Base-by-base conservation (phyloP, 176 grass and related monocot genomes). In the Musa acuminata region DNA sequence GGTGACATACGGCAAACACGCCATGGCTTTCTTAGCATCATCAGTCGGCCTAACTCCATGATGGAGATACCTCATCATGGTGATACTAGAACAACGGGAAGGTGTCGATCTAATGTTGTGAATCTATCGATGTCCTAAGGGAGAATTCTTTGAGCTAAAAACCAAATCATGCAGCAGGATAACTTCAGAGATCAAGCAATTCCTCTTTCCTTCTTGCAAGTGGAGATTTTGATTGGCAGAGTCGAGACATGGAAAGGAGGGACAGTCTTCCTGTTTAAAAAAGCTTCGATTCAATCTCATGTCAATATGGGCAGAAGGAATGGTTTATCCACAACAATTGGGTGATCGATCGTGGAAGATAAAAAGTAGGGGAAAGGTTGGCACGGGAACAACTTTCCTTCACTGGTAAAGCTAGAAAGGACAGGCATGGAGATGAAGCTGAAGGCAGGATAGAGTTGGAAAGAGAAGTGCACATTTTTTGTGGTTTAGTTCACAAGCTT, bases 41-140 rank as follows among this genome's bases (percentile, higher is more conserved):
- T 2, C 72, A 35, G 16, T 55, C 19, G 51, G 48, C 72, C 72
- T 74, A 74, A 74, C 53, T 58, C 72, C 72, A 58, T 58, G 72
- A 74, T 48, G 72, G 53, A 11, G 53, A 74, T 74, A 9, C 3
- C 24, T 59, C 48, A 9, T 19, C 55, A 58, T n/a, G 35, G 23
- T 66, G 43, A 17, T 70, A 8, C 67, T 9, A 70, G 2, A 13
- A 12, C 0, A 21, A 60, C 19, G 11, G 23, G 26, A 7, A 6
- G 5, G 13, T 58, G 12, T 58, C 3, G 13, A 58, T n/a, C 55
- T 17, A 58, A 17, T 16, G 16, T 58, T 58, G 11, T 29, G n/a
- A 7, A 20, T 50, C 29, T 19, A 70, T 51, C 67, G 9, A 50
- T 16, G n/a, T 49, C 29, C 50, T 70, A 49, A 20, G 67, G 50